A percentile compares a stretch with the other conserved stretches of the same genome.
These are phyloP conservation scores for Amanita rubescens DNA, from an alignment of 768 basidiomycete genomes.

Conservation along the genomic window DNA sequence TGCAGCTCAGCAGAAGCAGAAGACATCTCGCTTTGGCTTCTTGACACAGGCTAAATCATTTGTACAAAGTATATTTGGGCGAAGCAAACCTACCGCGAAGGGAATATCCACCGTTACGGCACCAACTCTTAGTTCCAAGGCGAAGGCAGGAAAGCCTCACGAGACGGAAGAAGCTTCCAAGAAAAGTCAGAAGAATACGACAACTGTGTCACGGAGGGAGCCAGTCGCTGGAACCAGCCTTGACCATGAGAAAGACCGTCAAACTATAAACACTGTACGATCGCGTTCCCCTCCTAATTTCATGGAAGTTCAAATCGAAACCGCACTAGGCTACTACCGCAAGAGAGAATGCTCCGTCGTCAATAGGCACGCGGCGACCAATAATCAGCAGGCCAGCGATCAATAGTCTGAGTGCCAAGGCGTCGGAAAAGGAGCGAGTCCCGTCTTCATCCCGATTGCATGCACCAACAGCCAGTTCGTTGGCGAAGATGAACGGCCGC, in stretches of 20 bases:
- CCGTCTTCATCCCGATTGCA: conserved; percentile 41
- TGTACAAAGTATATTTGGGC: conserved; percentile 68
- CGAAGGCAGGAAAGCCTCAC: not conserved
- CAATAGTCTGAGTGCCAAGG: conserved; percentile 29
- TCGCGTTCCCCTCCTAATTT: conserved; percentile 19
- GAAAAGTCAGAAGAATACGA: not conserved
- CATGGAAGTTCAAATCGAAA: not conserved
- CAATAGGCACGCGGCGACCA: conserved; percentile 10
- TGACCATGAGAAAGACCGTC: not conserved
- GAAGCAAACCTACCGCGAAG: conserved; percentile 22
- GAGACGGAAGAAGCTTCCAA: not conserved
- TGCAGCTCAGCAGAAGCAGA: conserved; percentile 34
- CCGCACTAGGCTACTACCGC: not conserved
- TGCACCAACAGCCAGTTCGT: conserved; percentile 72
- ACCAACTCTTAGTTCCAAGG: conserved; percentile 1
- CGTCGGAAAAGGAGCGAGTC: conserved; percentile 11
- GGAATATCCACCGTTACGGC: conserved; percentile 3
- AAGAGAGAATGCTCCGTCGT: not conserved
- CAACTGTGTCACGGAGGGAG: not conserved
- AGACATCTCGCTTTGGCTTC: conserved; percentile 61
- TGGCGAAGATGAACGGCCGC: conserved; percentile 44
- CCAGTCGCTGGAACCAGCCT: not conserved
- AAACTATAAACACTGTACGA: conserved; percentile 10
- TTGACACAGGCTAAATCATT: conserved; percentile 63
- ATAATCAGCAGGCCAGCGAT: conserved; percentile 16